Base-by-base conservation (phyloP, 768 basidiomycete species). In the Lanmaoa pseudosensibilis region DNA sequence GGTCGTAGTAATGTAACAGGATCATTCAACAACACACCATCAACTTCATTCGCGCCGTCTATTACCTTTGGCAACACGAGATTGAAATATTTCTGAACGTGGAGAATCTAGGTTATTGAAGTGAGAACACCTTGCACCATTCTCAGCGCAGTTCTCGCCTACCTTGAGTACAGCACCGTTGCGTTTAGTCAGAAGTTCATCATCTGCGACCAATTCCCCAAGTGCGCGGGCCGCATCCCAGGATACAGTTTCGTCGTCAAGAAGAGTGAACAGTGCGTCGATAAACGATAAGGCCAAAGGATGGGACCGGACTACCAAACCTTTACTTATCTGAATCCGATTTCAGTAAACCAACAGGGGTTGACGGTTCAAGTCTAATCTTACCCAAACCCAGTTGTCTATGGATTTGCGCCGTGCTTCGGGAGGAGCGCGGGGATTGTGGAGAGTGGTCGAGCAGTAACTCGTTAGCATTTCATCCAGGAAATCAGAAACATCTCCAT, bases 151-250 rank as follows among this genome's bases (percentile, higher is more conserved):
- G 10, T 19, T 44, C 2, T 37, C 50, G 61, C 78, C 54, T 55
- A 92, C 96, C 79, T 87, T 88, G 38, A 93, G 77, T 15, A 90
- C 80, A 2, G 91, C 84, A 69, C 86, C 81, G 65, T 96, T 89
- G 48, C 77, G 76, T 73, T 93, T 98, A 11, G 83, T 88, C 62
- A 97, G 70, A 25, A 88, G 72, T 10, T 73, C 68, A 61, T 92
- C 90, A 1, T 77, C 71, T 32, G 79, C 78, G 7, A 83, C 80
- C 37, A 95, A 74, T 44, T 82, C 74, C 0, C 92, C 92, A 38
- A 98, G 71, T 0, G 84, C 83, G 57, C 80, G 84, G 0, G 93
- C 95, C 15, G 90, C 94, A 47, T 85, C 81, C 79, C 83, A 84
- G 16, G 81, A 81, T 39, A 97, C 74, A 0, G 67, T 67, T 46